These are phyloP conservation scores for Astraeus odoratus DNA, from an alignment of 768 basidiomycete genomes.

Conservation along the genomic window DNA sequence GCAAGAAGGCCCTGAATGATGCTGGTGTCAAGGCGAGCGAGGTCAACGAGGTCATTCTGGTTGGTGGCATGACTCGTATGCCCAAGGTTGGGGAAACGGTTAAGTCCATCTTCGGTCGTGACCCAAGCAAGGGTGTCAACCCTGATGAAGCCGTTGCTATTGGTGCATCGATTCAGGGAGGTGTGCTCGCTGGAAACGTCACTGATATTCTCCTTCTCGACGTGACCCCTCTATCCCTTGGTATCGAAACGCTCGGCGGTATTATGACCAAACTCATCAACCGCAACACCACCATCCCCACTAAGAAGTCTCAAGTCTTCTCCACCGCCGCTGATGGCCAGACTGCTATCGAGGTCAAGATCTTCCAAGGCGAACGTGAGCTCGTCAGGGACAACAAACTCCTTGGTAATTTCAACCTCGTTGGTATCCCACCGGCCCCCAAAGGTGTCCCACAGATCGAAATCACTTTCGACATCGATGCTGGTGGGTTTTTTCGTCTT, in stretches of 20 bases:
- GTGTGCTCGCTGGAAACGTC: conserved; percentile 94
- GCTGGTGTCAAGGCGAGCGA: conserved; percentile 91
- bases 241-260: conserved; percentile 95
- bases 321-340: conserved; percentile 99
- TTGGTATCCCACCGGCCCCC: conserved; percentile 85
- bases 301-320: conserved; percentile 99
- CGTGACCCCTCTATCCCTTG: conserved; percentile 93
- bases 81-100: conserved; percentile 92
- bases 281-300: conserved; percentile 98
- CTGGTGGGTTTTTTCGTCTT: conserved; percentile 41
- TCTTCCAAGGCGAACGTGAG: conserved; percentile 99
- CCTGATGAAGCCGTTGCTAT: conserved; percentile 99
- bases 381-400: conserved; percentile 98
- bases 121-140: conserved; percentile 98
- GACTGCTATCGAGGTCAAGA: conserved; percentile 99
- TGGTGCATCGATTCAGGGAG: conserved; percentile 96
- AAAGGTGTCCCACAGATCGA: conserved; percentile 75
- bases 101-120: conserved; percentile 80
- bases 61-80: conserved; percentile 99
- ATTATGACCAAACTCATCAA: conserved; percentile 99
- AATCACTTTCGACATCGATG: conserved; percentile 96
- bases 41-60: conserved; percentile 94
- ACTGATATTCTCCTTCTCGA: conserved; percentile 93
- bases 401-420: conserved; percentile 98
- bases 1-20: conserved; percentile 94